phyloP scores from a whole-genome alignment of 2,329 filamentous ascomycete species.

The Paradendryphiella salina region DNA sequence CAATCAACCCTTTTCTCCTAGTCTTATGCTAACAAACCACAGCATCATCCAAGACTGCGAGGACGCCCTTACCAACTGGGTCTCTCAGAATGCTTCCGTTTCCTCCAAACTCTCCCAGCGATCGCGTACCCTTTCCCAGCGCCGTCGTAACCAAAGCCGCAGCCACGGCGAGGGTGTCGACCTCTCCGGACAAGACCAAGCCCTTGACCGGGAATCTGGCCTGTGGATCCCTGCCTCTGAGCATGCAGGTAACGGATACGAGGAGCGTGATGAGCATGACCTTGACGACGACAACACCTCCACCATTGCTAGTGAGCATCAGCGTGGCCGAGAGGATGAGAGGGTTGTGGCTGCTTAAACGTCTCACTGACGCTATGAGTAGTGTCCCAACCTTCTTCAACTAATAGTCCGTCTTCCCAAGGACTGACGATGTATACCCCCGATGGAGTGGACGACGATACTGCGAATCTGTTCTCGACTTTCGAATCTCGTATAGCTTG shows the following conservation, averaged over 20 bases:
- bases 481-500: constrained; percentile 10
- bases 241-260: constrained; percentile 65
- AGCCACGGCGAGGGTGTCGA: constrained; percentile 75
- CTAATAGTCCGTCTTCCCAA: constrained; percentile 30
- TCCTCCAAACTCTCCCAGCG: constrained; percentile 84
- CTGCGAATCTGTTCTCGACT: constrained; percentile 8
- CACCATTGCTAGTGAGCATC: constrained; percentile 46
- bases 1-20: background rate
- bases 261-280: constrained; percentile 67
- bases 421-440: constrained; percentile 43
- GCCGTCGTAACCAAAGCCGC: constrained; percentile 67
- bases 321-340: constrained; percentile 55
- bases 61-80: constrained; percentile 96
- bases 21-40: constrained; percentile 21
- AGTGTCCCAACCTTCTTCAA: constrained; percentile 26
- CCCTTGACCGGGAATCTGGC: constrained; percentile 75
- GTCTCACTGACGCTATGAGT: constrained; percentile 23
- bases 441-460: constrained; percentile 27
- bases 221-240: constrained; percentile 77
- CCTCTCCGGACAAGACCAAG: constrained; percentile 78
- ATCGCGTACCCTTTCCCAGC: constrained; percentile 83
- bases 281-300: constrained; percentile 57
- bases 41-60: constrained; percentile 99
- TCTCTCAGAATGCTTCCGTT: constrained; percentile 85
- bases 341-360: constrained; percentile 41